These are phyloP conservation scores for Citrus inodora DNA, from an alignment of 345 rosid species.

Conservation along the genomic window DNA sequence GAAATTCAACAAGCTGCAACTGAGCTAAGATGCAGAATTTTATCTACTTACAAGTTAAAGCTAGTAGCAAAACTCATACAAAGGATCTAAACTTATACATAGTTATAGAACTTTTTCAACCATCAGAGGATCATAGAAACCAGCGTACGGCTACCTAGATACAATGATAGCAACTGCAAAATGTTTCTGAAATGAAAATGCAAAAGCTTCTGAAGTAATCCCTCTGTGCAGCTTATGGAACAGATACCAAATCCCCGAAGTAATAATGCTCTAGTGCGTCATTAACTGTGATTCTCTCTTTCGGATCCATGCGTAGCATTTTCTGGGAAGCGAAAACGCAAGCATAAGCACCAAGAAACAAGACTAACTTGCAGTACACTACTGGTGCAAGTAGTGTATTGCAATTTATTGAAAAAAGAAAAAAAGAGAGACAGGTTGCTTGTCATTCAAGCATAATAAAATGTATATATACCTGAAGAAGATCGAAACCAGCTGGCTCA, in stretches of 20 bases:
- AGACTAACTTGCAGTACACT: neutral
- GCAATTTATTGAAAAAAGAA: neutral
- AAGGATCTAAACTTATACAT: neutral
- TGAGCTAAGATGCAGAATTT: no score
- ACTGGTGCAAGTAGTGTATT: neutral
- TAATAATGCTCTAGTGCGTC: neutral
- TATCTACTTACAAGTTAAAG: neutral
- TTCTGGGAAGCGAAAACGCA: neutral
- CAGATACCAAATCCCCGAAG: neutral
- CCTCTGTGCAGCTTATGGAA: neutral
- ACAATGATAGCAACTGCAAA: neutral
- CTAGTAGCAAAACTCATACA: neutral
- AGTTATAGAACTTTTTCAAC: neutral
- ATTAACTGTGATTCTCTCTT: neutral
- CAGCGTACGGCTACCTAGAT: neutral
- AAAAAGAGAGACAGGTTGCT: no score
- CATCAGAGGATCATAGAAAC: neutral
- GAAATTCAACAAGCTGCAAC: neutral
- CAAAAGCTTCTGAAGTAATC: neutral
- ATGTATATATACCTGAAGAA: neutral
- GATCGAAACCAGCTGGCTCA: neutral
- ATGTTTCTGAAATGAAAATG: neutral
- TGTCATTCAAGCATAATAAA: no score
- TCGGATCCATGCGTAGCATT: neutral
- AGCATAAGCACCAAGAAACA: no score